These are phyloP conservation scores for Nemania abortiva DNA, from an alignment of 2,329 filamentous ascomycete species.

Conservation along the genomic window DNA sequence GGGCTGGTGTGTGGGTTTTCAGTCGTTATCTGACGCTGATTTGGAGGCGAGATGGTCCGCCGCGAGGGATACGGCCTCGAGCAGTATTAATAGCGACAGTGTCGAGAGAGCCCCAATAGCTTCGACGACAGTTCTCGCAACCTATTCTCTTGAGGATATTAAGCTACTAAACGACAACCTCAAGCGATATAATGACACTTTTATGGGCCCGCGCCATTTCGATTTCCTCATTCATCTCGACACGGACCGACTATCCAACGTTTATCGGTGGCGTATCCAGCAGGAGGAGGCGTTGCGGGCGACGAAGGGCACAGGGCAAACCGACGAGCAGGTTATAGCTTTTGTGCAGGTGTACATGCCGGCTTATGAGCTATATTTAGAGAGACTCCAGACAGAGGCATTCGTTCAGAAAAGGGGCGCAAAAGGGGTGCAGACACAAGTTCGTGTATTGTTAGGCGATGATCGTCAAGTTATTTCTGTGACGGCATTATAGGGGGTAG, in stretches of 20 bases:
- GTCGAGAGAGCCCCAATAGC: no score
- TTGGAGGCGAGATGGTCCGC: slow-evolving; percentile 10
- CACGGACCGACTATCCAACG: slow-evolving; percentile 12
- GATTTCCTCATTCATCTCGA: slow-evolving; percentile 8
- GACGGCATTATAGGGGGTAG: slow-evolving; percentile 5
- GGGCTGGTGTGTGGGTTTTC: slow-evolving; percentile 12
- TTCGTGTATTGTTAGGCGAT: not conserved
- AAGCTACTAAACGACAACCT: slow-evolving; percentile 13
- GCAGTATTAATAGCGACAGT: not conserved
- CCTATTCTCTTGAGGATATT: slow-evolving; percentile 1
- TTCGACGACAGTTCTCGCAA: not conserved
- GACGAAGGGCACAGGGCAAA: slow-evolving; percentile 14
- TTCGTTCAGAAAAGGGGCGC: not conserved
- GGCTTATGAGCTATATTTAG: slow-evolving; percentile 9
- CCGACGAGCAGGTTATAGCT: slow-evolving; percentile 9
- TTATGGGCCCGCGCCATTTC: not conserved
- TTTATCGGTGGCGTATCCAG: slow-evolving; percentile 15
- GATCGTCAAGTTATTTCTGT: not conserved
- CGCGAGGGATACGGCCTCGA: not conserved
- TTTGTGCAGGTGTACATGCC: slow-evolving; percentile 16
- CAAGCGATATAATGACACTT: slow-evolving; percentile 5
- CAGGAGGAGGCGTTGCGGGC: slow-evolving; percentile 15
- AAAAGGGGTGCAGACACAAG: not conserved
- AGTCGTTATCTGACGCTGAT: not conserved
- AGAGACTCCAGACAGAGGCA: slow-evolving; percentile 2